Base-by-base conservation (phyloP, 139 green algal species). In the Micractinium conductrix region DNA sequence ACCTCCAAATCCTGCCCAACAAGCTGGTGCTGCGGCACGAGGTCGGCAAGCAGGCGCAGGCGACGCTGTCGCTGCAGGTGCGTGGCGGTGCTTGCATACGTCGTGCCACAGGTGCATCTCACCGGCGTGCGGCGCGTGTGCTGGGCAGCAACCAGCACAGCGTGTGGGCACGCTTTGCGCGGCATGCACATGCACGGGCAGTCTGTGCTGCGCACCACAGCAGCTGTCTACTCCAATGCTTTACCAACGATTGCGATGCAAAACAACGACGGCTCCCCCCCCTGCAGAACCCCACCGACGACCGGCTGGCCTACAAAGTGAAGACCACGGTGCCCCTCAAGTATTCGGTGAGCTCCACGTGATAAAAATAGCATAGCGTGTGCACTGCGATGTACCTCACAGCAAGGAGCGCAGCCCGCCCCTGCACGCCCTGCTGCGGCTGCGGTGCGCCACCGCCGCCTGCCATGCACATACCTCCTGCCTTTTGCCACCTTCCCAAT, bases 281-380 rank as follows among this genome's bases (percentile, higher is more conserved):
- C 92, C 1, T 81, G 53, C 67, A 90, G 35, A 95, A 95, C 78
- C 68, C 86, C 17, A 87, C 68, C 30, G 69, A 81, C 28, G 83
- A 92, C 44, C 73, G 84, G n/a, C 76, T 93, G 10, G 92, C 91
- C 10, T 95, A 94, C 85, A 95, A 95, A 78, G 91, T 96, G n/a
- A 95, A 95, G 88, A 96, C 93, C 55, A 96, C 92, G 0, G 84
- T 84, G 17, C 92, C 92, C 2, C 94, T 92, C 81, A 94, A 93
- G 80, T 95, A 95, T 76, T 93, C 91, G 81, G 93, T 95, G 40
- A n/a, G 68, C 65, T n/a, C n/a, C n/a, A n/a, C n/a, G n/a, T n/a
- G n/a, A n/a, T n/a, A n/a, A n/a, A n/a, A n/a, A n/a, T n/a, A n/a
- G n/a, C n/a, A n/a, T n/a, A n/a, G n/a, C 35, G 37, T 78, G 90